A percentile compares a stretch with the other conserved stretches of the same genome.
phyloP scores from a whole-genome alignment of 2,329 filamentous ascomycete genomes.

The Aureobasidium subglaciale region DNA sequence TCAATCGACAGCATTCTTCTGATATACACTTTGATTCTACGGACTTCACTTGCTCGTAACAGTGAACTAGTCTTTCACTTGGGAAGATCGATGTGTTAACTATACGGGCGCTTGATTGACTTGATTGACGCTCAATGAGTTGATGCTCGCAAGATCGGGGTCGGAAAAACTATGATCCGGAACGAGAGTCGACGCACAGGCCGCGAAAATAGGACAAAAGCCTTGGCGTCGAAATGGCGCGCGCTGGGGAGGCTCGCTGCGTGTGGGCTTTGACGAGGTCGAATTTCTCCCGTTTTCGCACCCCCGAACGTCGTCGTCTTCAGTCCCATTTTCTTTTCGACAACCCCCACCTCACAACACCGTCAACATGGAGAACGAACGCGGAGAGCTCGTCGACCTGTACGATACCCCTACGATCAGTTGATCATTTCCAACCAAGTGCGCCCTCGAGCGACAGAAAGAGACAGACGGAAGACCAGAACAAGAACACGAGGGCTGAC shows the following conservation, averaged over 20 bases:
- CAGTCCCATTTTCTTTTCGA: constrained; percentile 13
- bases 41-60: too few relatives aligned
- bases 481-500: background rate
- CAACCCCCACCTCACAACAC: constrained; percentile 29
- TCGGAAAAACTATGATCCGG: constrained; percentile 7
- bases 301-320: constrained; percentile 11
- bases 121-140: background rate
- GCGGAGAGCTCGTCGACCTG: constrained; percentile 99
- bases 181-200: background rate
- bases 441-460: constrained; percentile 1
- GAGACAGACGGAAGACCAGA: background rate
- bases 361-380: constrained; percentile 97
- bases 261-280: constrained; percentile 3
- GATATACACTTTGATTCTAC: background rate
- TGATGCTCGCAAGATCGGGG: background rate
- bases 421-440: constrained; percentile 10
- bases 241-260: background rate
- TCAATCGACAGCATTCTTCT: background rate
- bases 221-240: constrained; percentile 9
- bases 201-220: background rate
- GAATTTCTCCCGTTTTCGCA: constrained; percentile 4
- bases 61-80: too few relatives aligned
- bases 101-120: background rate
- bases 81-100: too few relatives aligned
- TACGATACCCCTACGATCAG: constrained; percentile 44